phyloP scores from a whole-genome alignment of 1,284 basidiomycete genomes.

The Melampsora americana region DNA sequence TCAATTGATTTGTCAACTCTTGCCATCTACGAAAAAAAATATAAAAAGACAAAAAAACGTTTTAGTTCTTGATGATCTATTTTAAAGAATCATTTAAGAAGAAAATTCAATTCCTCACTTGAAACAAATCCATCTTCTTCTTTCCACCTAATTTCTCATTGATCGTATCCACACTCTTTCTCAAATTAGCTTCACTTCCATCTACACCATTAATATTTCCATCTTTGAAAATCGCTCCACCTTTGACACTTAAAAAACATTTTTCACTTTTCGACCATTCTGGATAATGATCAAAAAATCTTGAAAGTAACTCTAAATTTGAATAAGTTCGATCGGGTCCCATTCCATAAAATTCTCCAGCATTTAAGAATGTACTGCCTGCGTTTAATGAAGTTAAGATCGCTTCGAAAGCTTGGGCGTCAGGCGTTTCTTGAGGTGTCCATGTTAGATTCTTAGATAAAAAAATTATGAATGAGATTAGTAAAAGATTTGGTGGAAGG shows the following conservation, averaged over 20 bases:
- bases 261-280: constrained; percentile 46
- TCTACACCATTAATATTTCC: constrained; percentile 44
- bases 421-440: constrained; percentile 13
- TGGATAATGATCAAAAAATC: constrained; percentile 50
- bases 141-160: constrained; percentile 46
- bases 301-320: constrained; percentile 27
- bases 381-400: constrained; percentile 8
- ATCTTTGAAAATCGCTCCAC: constrained; percentile 45
- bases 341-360: constrained; percentile 38
- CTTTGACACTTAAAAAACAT: constrained; percentile 51
- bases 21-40: background rate
- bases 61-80: background rate
- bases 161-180: constrained; percentile 47
- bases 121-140: constrained; percentile 52
- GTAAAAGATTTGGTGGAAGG: too few relatives aligned
- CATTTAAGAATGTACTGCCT: constrained; percentile 20
- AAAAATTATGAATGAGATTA: background rate
- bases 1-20: constrained; percentile 39
- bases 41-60: constrained; percentile 39
- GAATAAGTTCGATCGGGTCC: constrained; percentile 17
- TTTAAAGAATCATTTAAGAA: too few relatives aligned
- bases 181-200: constrained; percentile 46
- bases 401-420: constrained; percentile 18
- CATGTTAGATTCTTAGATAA: constrained; percentile 20
- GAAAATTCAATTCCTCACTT: constrained; percentile 27